A percentile compares a stretch with the other conserved stretches of the same genome.
These are phyloP conservation scores for Schizosaccharomyces lindneri DNA, from an alignment of 805 yeast genomes.

Conservation along the genomic window DNA sequence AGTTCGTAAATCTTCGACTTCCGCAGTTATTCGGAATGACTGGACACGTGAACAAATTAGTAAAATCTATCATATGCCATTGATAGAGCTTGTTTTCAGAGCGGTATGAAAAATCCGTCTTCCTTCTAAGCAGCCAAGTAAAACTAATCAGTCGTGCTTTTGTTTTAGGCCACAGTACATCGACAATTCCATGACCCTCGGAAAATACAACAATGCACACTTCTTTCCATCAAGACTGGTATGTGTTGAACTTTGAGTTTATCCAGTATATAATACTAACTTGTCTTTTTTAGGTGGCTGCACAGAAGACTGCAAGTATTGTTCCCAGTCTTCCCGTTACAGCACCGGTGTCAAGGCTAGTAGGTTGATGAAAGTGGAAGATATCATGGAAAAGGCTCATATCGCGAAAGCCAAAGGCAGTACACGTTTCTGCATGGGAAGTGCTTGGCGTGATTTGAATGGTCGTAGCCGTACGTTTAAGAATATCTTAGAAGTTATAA, in stretches of 20 bases:
- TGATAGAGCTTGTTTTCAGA: conserved; percentile 31
- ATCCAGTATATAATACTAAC: no score
- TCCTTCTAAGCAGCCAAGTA: not conserved
- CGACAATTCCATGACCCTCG: conserved; percentile 40
- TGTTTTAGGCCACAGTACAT: conserved; percentile 25
- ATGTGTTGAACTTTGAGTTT: no score
- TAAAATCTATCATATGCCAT: conserved; percentile 39
- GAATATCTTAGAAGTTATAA: conserved; percentile 39
- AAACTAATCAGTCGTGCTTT: not conserved
- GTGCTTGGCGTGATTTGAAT: conserved; percentile 70
- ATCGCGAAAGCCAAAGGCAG: conserved; percentile 46
- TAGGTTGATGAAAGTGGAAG: conserved; percentile 32
- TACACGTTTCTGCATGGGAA: conserved; percentile 64
- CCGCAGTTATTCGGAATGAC: conserved; percentile 12
- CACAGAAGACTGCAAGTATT: conserved; percentile 58
- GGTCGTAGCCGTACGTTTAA: conserved; percentile 47
- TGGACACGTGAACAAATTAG: conserved; percentile 42
- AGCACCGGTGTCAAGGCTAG: conserved; percentile 51
- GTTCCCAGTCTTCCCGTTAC: conserved; percentile 50
- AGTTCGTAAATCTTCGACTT: conserved; percentile 7
- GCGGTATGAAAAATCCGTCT: conserved; percentile 14
- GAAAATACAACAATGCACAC: conserved; percentile 51
- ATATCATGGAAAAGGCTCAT: conserved; percentile 37
- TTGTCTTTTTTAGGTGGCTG: conserved; percentile 26
- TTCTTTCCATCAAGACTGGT: conserved; percentile 45